Evolutionary conservation across 2,329 filamentous ascomycete species (phyloP).

Genomic region (Torrubiellomyces zombiae): DNA sequence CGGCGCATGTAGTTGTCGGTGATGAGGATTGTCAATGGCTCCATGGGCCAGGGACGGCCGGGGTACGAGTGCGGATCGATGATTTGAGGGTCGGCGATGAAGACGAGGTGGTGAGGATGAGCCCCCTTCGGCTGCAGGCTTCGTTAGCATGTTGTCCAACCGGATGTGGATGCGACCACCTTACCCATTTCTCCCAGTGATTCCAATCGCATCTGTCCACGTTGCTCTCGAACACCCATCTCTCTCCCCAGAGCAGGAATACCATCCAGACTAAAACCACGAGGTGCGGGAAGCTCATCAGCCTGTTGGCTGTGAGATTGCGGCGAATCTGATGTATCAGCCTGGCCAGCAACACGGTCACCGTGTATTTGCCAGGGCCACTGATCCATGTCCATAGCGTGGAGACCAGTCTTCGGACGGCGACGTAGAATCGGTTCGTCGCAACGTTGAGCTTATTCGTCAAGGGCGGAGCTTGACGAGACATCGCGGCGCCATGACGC

Average conservation of each 20-base stretch:
- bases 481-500: no score
- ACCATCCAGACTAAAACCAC: slow-evolving; percentile 60
- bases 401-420: slow-evolving; percentile 10
- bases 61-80: slow-evolving; percentile 94
- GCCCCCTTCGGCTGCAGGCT: slow-evolving; percentile 54
- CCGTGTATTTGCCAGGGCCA: slow-evolving; percentile 22
- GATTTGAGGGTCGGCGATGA: slow-evolving; percentile 81
- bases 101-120: slow-evolving; percentile 65
- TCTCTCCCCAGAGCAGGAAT: slow-evolving; percentile 71
- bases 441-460: no score
- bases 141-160: slow-evolving; percentile 1
- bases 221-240: slow-evolving; percentile 55
- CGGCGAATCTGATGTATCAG: slow-evolving; percentile 11
- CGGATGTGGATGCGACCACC: slow-evolving; percentile 11
- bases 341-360: slow-evolving; percentile 13
- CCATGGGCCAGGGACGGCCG: slow-evolving; percentile 49
- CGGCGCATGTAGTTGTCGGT: slow-evolving; percentile 84
- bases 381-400: slow-evolving; percentile 23
- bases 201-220: slow-evolving; percentile 65
- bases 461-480: slow-evolving; percentile 7
- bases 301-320: slow-evolving; percentile 32
- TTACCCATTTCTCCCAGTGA: slow-evolving; percentile 85
- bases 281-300: slow-evolving; percentile 47
- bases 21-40: slow-evolving; percentile 36
- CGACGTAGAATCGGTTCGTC: no score